Conservation (phyloP, 805 yeast genomes). For the Clavispora phyllophila region DNA sequence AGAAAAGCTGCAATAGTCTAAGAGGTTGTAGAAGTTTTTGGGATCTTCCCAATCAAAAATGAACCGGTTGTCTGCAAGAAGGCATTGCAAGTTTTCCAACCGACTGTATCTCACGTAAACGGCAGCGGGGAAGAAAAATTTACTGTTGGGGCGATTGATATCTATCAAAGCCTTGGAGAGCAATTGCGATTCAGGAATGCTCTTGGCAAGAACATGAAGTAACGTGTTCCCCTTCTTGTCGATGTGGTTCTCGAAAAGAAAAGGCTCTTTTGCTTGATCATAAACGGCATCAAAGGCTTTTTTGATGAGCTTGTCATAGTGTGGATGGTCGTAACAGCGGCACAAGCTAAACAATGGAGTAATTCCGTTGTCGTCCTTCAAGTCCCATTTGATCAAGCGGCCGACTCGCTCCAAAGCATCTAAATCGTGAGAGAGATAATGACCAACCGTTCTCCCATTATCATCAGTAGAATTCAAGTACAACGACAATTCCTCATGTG, state of each 20-base stretch:
- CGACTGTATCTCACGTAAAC: conserved; percentile 67
- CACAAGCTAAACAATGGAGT: conserved; percentile 76
- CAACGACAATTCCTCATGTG: conserved; percentile 38
- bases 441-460: conserved; percentile 62
- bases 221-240: conserved; percentile 73
- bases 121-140: conserved; percentile 65
- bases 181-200: conserved; percentile 31
- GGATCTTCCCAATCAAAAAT: conserved; percentile 31
- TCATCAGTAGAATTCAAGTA: conserved; percentile 52
- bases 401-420: conserved; percentile 53
- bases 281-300: conserved; percentile 42
- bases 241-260: conserved; percentile 56
- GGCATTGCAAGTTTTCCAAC: conserved; percentile 47
- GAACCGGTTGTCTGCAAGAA: conserved; percentile 48
- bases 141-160: conserved; percentile 56
- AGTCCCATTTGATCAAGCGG: conserved; percentile 59
- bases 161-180: conserved; percentile 28
- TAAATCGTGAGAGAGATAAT: conserved; percentile 58
- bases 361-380: conserved; percentile 58
- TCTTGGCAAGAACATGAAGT: conserved; percentile 61
- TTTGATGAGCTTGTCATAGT: conserved; percentile 48
- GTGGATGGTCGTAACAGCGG: conserved; percentile 73
- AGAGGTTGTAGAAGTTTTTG: conserved; percentile 28
- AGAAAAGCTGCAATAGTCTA: conserved; percentile 34
- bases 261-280: conserved; percentile 30